Conservation (phyloP, 1,284 basidiomycete genomes). For the Heterobasidion parviporum region DNA sequence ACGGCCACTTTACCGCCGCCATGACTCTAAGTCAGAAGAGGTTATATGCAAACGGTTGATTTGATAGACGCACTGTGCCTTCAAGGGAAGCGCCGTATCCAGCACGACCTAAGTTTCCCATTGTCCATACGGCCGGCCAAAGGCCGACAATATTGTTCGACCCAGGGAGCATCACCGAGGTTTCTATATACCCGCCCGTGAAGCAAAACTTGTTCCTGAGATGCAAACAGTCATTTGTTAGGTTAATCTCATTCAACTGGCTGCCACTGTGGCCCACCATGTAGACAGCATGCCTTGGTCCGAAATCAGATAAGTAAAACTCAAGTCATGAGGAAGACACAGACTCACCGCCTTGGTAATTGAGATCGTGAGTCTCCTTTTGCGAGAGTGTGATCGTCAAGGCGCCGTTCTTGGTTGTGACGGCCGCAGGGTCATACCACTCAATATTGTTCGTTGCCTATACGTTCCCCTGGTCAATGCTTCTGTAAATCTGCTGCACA, state of each 20-base stretch:
- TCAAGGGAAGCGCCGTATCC: conserved; percentile 56
- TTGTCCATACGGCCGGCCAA: conserved; percentile 42
- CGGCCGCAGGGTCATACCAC: conserved; percentile 73
- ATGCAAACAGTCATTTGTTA: neutral
- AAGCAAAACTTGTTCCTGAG: conserved; percentile 90
- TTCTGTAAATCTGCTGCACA: no score
- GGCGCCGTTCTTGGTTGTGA: conserved; percentile 73
- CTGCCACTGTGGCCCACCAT: conserved; percentile 19
- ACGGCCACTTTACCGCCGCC: conserved; percentile 33
- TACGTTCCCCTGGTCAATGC: no score
- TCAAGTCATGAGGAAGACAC: neutral
- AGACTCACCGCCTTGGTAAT: conserved; percentile 47
- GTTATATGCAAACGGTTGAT: neutral
- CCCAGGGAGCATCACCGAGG: conserved; percentile 77
- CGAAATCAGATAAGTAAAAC: neutral
- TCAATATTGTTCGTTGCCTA: conserved; percentile 28
- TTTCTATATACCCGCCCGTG: conserved; percentile 73
- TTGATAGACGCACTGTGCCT: conserved; percentile 29
- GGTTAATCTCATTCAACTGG: neutral
- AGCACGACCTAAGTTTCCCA: conserved; percentile 48
- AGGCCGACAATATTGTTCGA: conserved; percentile 42
- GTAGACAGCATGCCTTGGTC: conserved; percentile 50
- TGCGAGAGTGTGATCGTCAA: conserved; percentile 72
- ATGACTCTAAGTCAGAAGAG: neutral
- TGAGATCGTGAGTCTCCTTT: conserved; percentile 61